Evolutionary conservation across 1,139 yeast species (phyloP), one percentile per base, ranked within the genome.

Genomic region (Sugiyamaella neomexicana): DNA sequence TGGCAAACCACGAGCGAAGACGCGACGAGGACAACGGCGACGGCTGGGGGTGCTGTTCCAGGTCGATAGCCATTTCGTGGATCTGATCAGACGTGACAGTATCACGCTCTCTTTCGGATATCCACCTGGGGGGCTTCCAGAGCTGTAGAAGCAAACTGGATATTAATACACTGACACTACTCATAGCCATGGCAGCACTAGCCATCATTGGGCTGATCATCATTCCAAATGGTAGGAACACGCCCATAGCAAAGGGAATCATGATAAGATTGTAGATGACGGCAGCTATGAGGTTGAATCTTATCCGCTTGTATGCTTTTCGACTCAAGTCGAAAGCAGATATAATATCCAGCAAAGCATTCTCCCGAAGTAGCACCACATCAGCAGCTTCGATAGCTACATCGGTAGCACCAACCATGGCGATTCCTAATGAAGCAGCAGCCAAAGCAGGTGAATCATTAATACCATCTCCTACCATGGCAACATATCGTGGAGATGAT

Each of bases 201-300:
- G 96, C 96, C 16, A 96, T 95, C 65, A 89, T 82, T 65, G 95
- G 86, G n/a, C 97, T 96, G 54, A 93, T 86, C 71, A 84, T 81
- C 41, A 89, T 70, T 27, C 89, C 89, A 68, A 87, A 83, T 1
- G 96, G 97, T 46, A 91, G 76, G 54, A 86, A 70, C 15, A 86
- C 75, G 1, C 98, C 98, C 97, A 93, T 91, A 1, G 99, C 97
- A 66, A 93, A 81, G 1, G 99, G 99, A 42, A 95, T 79, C 97
- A 93, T 90, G 39, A 88, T 71, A 43, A 88, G 57, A 65, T 95
- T 95, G 72, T 95, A 95, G 40, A 90, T 72, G 10, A 86, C 78
- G 0, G 99, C 97, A 85, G 97, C 86, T 46, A 89, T 66, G 57
- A 93, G 83, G 66, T 95, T 95, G 66, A 84, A 62, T 68, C 88